Percentiles rank a stretch among this genome's conserved stretches.
Conservation (phyloP, 106 monocot species). For the Dendrobium chrysotoxum region DNA sequence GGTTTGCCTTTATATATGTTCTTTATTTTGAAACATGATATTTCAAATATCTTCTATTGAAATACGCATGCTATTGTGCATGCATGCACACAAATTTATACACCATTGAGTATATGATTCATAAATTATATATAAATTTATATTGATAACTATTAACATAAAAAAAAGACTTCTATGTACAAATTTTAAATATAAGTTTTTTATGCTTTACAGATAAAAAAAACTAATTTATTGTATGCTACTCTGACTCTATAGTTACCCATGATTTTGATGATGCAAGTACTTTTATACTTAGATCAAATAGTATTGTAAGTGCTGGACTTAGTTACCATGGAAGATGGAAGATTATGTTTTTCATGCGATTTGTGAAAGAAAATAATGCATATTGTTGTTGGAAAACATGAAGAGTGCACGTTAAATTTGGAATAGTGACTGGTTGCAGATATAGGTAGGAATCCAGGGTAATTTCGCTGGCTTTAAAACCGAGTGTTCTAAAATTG, state of each 20-base stretch:
- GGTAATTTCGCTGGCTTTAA: no score
- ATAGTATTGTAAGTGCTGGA: background rate
- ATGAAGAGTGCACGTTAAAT: no score
- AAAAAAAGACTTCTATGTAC: background rate
- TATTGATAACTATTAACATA: background rate
- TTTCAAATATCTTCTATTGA: background rate
- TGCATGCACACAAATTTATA: background rate
- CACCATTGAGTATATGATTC: background rate
- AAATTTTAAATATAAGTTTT: background rate
- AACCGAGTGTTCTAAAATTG: no score
- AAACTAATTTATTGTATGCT: background rate
- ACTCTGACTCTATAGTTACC: background rate
- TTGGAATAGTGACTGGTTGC: no score
- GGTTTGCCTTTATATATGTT: constrained; percentile 32
- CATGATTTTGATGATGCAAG: background rate
- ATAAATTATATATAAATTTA: constrained; percentile 1
- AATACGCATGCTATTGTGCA: background rate
- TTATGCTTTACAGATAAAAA: background rate
- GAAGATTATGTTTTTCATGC: background rate
- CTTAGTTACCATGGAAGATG: background rate
- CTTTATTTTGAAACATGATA: background rate
- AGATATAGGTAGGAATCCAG: no score
- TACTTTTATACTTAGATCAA: background rate
- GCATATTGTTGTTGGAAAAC: no score
- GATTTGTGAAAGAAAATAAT: background rate